Percentiles rank a stretch among this genome's conserved stretches.
Evolutionary conservation across 2,329 filamentous ascomycete species (phyloP).

Genomic region (Remersonia thermophila): DNA sequence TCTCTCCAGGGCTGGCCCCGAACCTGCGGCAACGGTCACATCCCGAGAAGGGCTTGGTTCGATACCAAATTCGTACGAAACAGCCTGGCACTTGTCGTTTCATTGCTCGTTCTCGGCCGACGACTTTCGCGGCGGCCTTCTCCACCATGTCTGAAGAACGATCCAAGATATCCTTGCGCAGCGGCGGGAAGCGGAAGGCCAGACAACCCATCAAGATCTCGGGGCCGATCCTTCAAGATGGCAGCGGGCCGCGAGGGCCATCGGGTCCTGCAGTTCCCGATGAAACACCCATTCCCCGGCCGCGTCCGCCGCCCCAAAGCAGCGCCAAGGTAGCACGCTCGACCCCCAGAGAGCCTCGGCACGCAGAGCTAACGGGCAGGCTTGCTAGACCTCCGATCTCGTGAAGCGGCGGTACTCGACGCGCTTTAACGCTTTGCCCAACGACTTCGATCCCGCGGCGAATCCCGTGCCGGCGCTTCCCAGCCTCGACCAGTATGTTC

Average conservation of each 20-base stretch:
- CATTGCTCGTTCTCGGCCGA: too few relatives aligned
- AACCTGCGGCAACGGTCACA: too few relatives aligned
- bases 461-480: constrained; percentile 61
- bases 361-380: constrained; percentile 5
- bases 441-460: constrained; percentile 55
- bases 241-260: constrained; percentile 23
- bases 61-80: too few relatives aligned
- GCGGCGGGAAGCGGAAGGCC: constrained; percentile 45
- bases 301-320: constrained; percentile 37
- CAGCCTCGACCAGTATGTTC: constrained; percentile 45
- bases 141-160: constrained; percentile 47
- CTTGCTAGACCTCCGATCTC: constrained; percentile 55
- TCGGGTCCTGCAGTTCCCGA: constrained; percentile 18
- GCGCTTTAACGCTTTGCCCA: constrained; percentile 67
- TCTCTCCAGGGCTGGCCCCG: too few relatives aligned
- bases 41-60: too few relatives aligned
- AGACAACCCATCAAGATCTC: constrained; percentile 55
- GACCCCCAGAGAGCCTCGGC: neutral
- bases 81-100: too few relatives aligned
- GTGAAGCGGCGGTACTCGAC: constrained; percentile 93
- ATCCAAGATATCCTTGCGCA: constrained; percentile 50
- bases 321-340: constrained; percentile 43
- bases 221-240: constrained; percentile 43
- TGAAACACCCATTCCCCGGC: constrained; percentile 24
- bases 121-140: too few relatives aligned